A percentile compares a stretch with the other conserved stretches of the same genome.
phyloP scores from a whole-genome alignment of 2,329 filamentous ascomycete genomes.

The Aspergillus fructus region DNA sequence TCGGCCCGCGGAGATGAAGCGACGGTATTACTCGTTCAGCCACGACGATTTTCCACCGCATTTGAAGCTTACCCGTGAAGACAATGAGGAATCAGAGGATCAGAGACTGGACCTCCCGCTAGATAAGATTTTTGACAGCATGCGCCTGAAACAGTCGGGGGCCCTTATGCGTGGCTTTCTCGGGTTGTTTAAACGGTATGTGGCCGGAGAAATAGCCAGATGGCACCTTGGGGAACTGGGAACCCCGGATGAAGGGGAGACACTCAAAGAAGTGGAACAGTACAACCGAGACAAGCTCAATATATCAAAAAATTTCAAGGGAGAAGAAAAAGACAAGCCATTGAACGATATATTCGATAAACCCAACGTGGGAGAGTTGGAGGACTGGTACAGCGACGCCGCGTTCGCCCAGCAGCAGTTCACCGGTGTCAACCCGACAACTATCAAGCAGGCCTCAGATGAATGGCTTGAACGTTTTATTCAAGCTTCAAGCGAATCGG shows the following conservation, averaged over 20 bases:
- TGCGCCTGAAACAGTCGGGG: not conserved
- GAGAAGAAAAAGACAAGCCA: not conserved
- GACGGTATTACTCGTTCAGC: not conserved
- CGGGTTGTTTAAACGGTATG: accelerated
- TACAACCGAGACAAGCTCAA: not conserved
- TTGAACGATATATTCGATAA: not conserved
- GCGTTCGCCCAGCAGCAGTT: not conserved
- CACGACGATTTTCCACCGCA: not conserved
- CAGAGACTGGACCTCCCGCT: not conserved
- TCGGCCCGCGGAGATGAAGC: not conserved
- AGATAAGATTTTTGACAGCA: not conserved
- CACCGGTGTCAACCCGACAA: not conserved
- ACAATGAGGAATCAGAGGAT: not conserved
- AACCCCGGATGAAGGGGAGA: not conserved
- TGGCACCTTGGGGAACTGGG: not conserved
- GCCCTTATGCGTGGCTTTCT: not conserved
- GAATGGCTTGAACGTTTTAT: not conserved
- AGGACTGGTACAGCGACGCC: not conserved
- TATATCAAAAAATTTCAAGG: not conserved
- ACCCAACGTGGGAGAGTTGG: not conserved
- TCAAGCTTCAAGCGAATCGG: no score
- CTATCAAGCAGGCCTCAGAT: not conserved
- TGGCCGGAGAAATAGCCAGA: accelerated
- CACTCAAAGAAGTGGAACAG: not conserved
- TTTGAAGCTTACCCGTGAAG: not conserved